Base-by-base conservation (phyloP, 495 filamentous ascomycete species). In the Penicillium steckii region DNA sequence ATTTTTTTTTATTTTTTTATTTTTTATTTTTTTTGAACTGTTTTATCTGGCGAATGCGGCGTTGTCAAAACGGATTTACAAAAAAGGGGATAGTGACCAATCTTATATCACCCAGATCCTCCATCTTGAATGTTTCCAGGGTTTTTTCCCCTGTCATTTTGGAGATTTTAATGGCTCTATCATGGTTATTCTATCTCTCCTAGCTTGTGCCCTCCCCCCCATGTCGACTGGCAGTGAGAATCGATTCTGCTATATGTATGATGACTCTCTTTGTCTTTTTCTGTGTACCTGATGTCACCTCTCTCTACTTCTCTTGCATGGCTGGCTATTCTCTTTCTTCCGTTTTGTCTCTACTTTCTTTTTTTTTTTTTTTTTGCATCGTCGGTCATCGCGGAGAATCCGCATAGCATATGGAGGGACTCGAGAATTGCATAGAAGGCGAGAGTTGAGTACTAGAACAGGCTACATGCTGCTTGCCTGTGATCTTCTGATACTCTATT, bases 61-160 rank as follows among this genome's bases (percentile, higher is more conserved):
- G 50, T 59, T 54, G 9, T 46, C 22, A 22, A 18, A 46, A 32
- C 32, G 52, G 44, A n/a, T 47, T 38, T 45, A 44, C 49, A 46
- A 54, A 54, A 54, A 53, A 59, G 33, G 48, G 38, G 46, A n/a
- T 32, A 37, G 27, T 54, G 52, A 30, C 44, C 26, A 25, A 27
- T 48, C 15, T 15, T n/a, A n/a, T n/a, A n/a, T n/a, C n/a, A n/a
- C n/a, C n/a, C n/a, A n/a, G n/a, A n/a, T n/a, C n/a, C n/a, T n/a
- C n/a, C n/a, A n/a, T n/a, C n/a, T n/a, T n/a, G n/a, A n/a, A n/a
- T n/a, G n/a, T n/a, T n/a, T n/a, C n/a, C n/a, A n/a, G n/a, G n/a
- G n/a, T n/a, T n/a, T n/a, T n/a, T n/a, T 32, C 8, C 10, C 8
- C 29, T 32, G n/a, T 17, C 33, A 37, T 37, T 2, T 37, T 37